phyloP scores from a whole-genome alignment of 352 stramenopile species.

The Globisporangium rhizosaccharum region DNA sequence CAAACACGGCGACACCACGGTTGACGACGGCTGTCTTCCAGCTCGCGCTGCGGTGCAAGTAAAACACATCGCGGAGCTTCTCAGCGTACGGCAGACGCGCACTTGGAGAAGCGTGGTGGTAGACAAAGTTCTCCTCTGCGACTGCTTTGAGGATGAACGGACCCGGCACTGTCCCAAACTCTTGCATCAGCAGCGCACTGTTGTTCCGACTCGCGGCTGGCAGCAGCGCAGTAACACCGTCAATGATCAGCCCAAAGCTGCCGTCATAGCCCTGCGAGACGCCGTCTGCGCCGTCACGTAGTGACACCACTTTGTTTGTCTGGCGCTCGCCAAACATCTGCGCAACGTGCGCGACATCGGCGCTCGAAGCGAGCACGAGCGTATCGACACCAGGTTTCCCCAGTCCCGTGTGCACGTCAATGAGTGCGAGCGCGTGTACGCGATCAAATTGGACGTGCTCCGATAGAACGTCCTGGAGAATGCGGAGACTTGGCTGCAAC shows the following conservation, averaged over 20 bases:
- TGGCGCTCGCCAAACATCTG: slow-evolving; percentile 20
- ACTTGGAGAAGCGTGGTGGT: slow-evolving; percentile 30
- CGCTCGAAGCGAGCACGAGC: slow-evolving; percentile 29
- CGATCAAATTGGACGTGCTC: slow-evolving; percentile 37
- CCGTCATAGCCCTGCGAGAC: slow-evolving; percentile 55
- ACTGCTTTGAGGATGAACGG: slow-evolving; percentile 57
- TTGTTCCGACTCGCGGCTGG: background rate
- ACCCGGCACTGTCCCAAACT: slow-evolving; percentile 64
- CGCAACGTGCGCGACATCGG: background rate
- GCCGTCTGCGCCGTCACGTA: slow-evolving; percentile 17
- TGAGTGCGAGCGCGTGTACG: slow-evolving; percentile 51
- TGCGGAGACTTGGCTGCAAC: slow-evolving; percentile 58
- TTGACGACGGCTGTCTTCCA: slow-evolving; percentile 58
- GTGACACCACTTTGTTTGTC: background rate
- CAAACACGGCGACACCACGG: slow-evolving; percentile 45
- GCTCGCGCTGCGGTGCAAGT: slow-evolving; percentile 53
- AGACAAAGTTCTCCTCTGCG: slow-evolving; percentile 59
- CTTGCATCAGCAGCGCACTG: slow-evolving; percentile 33
- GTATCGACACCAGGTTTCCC: slow-evolving; percentile 62
- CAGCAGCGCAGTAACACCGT: slow-evolving; percentile 31
- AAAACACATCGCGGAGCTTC: slow-evolving; percentile 70
- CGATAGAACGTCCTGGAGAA: slow-evolving; percentile 60
- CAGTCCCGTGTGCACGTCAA: slow-evolving; percentile 94
- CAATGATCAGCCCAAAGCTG: slow-evolving; percentile 33
- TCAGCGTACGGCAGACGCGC: slow-evolving; percentile 51